Base-by-base conservation (phyloP, 2,329 filamentous ascomycete genomes). In the Fusarium protoensiforme region DNA sequence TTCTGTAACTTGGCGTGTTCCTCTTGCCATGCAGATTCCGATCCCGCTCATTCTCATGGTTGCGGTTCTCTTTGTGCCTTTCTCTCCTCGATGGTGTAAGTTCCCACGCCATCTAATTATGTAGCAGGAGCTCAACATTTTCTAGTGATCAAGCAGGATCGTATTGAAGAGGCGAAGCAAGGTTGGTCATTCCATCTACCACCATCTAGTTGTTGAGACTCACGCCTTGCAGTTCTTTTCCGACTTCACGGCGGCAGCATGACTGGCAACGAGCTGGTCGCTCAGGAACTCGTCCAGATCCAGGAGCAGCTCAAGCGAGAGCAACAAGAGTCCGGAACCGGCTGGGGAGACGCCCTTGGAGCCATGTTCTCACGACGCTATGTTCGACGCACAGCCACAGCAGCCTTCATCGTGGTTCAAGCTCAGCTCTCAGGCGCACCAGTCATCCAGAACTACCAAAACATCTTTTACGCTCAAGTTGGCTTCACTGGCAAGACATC, bases 401-500 rank as follows among this genome's bases (percentile, higher is more conserved):
- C 51, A 10, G 51, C 51, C 16, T 56, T 56, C 24, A 56, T 56
- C 5, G 51, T 56, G 2, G 51, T 56, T 24, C 51, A 56, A 16
- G 33, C 29, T 7, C 31, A 56, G 5, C 33, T 56, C 13, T 56
- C 51, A 7, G 51, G 51, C 0, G 51, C 48, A 14, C 51, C 51
- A 3, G 51, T 56, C n/a, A 79, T 64, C 8, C 79, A 81, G 58
- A 81, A 80, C 67, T 82, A 78, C 65, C 80, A 82, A 51, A 75
- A 67, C 4, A 68, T 82, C n/a, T 71, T 81, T 38, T 82, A 83
- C 54, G 82, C 83, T 67, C 81, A 84, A 24, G 81, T 88, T 60
- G 85, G 84, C 71, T 85, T 87, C 24, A 84, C 85, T 64, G 85
- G 85, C 75, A 83, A 83, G 68, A 82, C 83, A 7, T 82, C 85